phyloP scores from a whole-genome alignment of 2,329 filamentous ascomycete genomes.

The Albophoma yamanashiensis region DNA sequence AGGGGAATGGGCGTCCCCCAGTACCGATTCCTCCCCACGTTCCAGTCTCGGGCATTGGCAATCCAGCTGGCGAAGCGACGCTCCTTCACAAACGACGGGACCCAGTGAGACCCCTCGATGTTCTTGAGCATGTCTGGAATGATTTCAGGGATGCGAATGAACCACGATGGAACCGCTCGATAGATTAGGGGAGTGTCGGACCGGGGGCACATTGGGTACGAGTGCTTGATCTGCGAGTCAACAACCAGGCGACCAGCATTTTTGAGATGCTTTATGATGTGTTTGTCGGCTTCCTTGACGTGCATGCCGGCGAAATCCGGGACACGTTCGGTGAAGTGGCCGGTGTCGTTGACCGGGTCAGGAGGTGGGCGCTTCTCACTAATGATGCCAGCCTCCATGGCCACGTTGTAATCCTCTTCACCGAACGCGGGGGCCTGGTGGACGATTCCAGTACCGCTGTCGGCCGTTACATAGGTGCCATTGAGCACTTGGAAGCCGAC shows the following conservation, averaged over 20 bases:
- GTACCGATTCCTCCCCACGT: conserved; percentile 85
- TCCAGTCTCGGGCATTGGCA: conserved; percentile 84
- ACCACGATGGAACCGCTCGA: conserved; percentile 87
- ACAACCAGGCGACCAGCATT: conserved; percentile 65
- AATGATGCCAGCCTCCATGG: conserved; percentile 66
- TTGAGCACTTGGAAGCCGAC: conserved; percentile 72
- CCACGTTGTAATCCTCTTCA: conserved; percentile 90
- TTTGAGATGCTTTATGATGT: conserved; percentile 84
- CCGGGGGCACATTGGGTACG: conserved; percentile 86
- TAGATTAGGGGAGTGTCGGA: conserved; percentile 95
- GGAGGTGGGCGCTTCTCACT: conserved; percentile 69
- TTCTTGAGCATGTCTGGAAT: conserved; percentile 85
- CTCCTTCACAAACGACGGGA: conserved; percentile 83
- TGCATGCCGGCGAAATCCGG: conserved; percentile 76
- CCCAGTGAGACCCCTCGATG: conserved; percentile 85
- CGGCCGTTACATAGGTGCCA: conserved; percentile 76
- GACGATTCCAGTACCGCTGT: conserved; percentile 87
- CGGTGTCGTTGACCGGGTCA: conserved; percentile 80
- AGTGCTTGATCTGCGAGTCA: conserved; percentile 81
- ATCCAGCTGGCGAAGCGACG: conserved; percentile 90
- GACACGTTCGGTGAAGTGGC: conserved; percentile 67
- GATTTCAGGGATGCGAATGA: conserved; percentile 76
- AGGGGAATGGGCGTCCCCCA: conserved; percentile 91
- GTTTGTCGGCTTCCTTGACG: conserved; percentile 87
- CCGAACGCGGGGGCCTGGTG: conserved; percentile 90